Evolutionary conservation across 148 eudicot genomes (phyloP), one percentile per base, ranked within the genome.

Genomic region (Persicaria tinctoria): DNA sequence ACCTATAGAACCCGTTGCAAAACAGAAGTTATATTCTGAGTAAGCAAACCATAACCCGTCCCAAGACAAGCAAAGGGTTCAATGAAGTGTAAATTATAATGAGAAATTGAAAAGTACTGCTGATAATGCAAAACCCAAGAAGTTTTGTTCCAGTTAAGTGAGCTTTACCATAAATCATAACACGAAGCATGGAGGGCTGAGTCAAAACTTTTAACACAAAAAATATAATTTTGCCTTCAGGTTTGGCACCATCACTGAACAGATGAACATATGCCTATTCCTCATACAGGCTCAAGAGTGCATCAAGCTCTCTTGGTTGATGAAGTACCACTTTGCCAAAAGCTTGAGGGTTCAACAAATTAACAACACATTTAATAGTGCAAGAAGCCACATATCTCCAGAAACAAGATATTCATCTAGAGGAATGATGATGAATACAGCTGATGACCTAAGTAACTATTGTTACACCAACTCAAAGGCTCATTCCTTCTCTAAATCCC

Each of bases 261-360:
- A 50, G 53, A 50, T 50, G 11, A 50, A 3, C 53, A 50, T 8
- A 50, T 23, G 27, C 53, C 53, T 32, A 3, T 12, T 50, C 0
- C 53, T 50, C 9, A 7, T 50, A 8, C 3, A 50, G 2, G 53
- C 12, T 50, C 53, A 8, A 50, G 0, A 64, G 70, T 64, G 47
- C 70, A 64, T 13, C 6, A 64, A 64, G 45, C 70, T 38, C 46
- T 41, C 47, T 38, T 32, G 69, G 69, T 32, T 64, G 70, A 64
- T 6, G 10, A 10, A 8, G 14, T 50, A 50, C 2, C 3, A 32
- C 12, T 50, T 50, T 62, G 44, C 68, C 44, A 8, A 23, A 8
- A 64, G 46, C 70, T 64, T 32, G 41, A 12, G 70, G 8, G 3
- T 64, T 32, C 44, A 4, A 64, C 13, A 38, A 20, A 23, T 63